Base-by-base conservation (phyloP, 2,329 filamentous ascomycete species). In the Fusarium longipes region DNA sequence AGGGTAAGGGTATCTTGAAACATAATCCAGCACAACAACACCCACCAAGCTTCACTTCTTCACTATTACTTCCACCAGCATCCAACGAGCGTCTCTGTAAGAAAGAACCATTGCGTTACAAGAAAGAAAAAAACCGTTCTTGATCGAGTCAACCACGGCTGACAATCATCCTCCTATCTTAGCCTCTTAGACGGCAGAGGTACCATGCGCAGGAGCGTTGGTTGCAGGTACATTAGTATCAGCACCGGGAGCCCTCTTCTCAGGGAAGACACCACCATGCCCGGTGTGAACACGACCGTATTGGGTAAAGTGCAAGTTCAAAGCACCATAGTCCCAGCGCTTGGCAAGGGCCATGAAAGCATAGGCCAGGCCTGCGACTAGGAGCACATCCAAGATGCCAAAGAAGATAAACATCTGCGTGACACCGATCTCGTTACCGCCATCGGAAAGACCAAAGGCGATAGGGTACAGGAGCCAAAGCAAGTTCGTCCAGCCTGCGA, bases 391-490 rank as follows among this genome's bases (percentile, higher is more conserved):
- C 25, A 87, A 78, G 39, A 87, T 76, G 43, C 85, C 85, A 62
- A 84, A 87, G 76, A 83, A 68, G 48, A 68, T 29, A 39, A 57
- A 42, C 48, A 63, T 69, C 49, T 48, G 29, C 12, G 61, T 68
- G 24, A 63, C 61, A 32, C 65, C 47, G n/a, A 68, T 62, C 51
- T 51, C 22, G 48, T 68, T 68, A 12, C 65, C 56, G 29, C 65
- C 65, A 18, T 68, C 65, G 11, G 65, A 65, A n/a, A 69, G 56
- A 17, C 47, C 65, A 33, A 44, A 87, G 24, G 83, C 84, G 47
- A 87, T 80, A 9, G 84, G 83, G 74, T 87, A 87, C 24, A 85
- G 74, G 38, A 86, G n/a, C 84, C 84, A 86, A 35, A 85, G 73
- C 7, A 85, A 72, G 75, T 85, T 86, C 66, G 79, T 63, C 79